Base-by-base conservation (phyloP, 2,329 filamentous ascomycete genomes). In the Cadophora sp. region DNA sequence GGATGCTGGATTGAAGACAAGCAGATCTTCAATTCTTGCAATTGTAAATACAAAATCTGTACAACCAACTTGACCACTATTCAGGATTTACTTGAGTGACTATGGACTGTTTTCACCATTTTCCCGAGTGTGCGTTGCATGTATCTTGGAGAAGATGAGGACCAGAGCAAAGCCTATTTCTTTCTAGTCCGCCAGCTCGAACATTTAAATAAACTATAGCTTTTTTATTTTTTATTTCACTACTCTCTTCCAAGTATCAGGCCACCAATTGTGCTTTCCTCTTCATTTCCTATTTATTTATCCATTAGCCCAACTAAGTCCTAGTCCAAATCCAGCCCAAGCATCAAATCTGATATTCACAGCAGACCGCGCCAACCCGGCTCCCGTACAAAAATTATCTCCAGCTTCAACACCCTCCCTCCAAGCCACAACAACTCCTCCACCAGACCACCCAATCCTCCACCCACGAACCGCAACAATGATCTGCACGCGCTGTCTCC, bases 401-500 rank as follows among this genome's bases (percentile, higher is more conserved):
- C 71, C 64, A 70, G 63, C 48, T 55, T 61, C 70, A 72, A n/a
- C n/a, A n/a, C n/a, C 71, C 73, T 71, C 71, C 72, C 73, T 76
- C 58, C 66, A 53, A 68, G 75, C 67, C 73, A 71, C 47, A 56
- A 50, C 62, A 41, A 70, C 36, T 62, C 56, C n/a, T 65, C 20
- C 66, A 22, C 33, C 11, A 20, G 4, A 47, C 9, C 48, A 22
- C 27, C 47, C 60, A n/a, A 56, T n/a, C 4, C 60, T 0, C 58
- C 55, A 62, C 18, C 43, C 36, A 6, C 51, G 58, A 65, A 65
- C 56, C 68, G 41, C 62, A 62, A 74, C 63, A 70, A 79, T 79
- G 77, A 78, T 78, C 65, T 79, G 77, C 70, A 69, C 70, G 30
- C 73, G 79, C 71, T 89, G 86, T 76, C 78, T 89, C 61, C 83